phyloP scores from a whole-genome alignment of 164 flowering plant genomes.

The Magnolia sinica region DNA sequence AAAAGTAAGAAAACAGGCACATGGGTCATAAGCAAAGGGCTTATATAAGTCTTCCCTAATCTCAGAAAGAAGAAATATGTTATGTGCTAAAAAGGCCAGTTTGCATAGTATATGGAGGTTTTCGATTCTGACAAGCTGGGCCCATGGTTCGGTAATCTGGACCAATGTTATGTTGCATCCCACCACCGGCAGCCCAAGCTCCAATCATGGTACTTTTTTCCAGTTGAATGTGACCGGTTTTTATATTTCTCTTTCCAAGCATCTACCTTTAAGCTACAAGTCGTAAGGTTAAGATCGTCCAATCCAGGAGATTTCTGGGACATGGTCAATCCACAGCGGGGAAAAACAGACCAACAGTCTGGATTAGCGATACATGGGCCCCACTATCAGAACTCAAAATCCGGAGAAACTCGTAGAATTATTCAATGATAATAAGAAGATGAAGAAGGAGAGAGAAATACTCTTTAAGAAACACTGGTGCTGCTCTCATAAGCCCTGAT shows the following conservation, averaged over 20 bases:
- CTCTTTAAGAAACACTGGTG: neutral
- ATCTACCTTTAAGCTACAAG: neutral
- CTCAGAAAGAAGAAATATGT: no score
- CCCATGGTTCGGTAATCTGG: neutral
- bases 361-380: neutral
- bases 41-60: neutral
- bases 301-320: neutral
- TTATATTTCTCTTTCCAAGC: neutral
- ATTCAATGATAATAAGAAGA: neutral
- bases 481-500: neutral
- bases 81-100: neutral
- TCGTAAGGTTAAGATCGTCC: neutral
- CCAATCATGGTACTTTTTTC: neutral
- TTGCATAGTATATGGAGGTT: neutral
- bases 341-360: neutral
- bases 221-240: neutral
- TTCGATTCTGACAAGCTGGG: neutral
- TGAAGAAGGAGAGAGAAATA: neutral
- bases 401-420: neutral
- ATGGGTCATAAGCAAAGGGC: neutral
- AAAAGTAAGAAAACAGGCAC: neutral
- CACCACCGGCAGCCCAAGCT: neutral
- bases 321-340: neutral
- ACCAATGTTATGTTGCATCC: neutral
- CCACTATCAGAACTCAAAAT: neutral